Evolutionary conservation across 805 yeast species (phyloP), one percentile per base, ranked within the genome.

Genomic region (Saccharomycopsis vini): DNA sequence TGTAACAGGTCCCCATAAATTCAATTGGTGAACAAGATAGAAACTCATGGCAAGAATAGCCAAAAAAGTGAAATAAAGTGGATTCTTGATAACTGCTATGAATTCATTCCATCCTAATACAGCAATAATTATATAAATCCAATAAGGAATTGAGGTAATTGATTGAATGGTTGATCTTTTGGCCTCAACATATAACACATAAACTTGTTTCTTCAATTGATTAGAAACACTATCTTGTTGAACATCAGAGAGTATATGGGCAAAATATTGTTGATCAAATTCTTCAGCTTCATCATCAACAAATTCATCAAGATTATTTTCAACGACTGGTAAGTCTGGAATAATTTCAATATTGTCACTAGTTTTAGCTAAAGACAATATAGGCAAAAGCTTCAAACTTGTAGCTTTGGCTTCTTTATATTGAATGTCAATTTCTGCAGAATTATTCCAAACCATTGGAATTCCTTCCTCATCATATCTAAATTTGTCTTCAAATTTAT

Each of bases 21-120:
- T 81, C 58, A 82, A 68, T 45, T 71, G 72, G 57, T 84, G 81
- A 47, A 87, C 71, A 40, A 83, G 72, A 57, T 81, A 86, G 1
- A 72, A 57, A 1, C 75, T 81, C 0, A 83, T 85, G 1, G 73
- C 73, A 1, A 71, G 36, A 9, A 87, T 40, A 36, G 89, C 58
- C 1, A 74, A 54, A 39, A 88, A 59, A 4, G 83, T 68, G 51
- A 89, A 77, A 53, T 83, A 73, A n/a, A 90, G 55, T 42, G 98
- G 97, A 58, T 85, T 89, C 50, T 94, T 73, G 36, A 92, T 57
- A 15, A 92, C 75, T 7, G 92, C 81, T 82, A 88, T 74, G 52
- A 92, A 81, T 67, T 92, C 97, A 61, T 89, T 89, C 96, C 96
- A 92, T 7, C 98, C 98, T 19, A 92, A 67, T 3, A 84, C 77